Conservation (phyloP, 139 green algal genomes). For the Trebouxia sp. region DNA sequence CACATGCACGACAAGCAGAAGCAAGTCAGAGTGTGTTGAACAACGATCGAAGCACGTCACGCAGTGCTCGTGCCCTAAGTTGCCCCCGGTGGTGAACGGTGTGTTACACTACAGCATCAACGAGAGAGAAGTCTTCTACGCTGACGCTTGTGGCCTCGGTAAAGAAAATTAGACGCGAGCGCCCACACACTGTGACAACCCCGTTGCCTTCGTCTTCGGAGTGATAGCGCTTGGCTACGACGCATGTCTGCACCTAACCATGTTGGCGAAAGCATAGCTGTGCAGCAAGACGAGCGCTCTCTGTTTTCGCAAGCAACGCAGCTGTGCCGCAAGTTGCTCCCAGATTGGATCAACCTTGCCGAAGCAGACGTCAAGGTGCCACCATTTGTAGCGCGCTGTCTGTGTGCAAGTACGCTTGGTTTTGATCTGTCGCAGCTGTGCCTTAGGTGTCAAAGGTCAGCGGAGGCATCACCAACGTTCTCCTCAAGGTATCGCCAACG, state of each 20-base stretch:
- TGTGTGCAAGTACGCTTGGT: background rate
- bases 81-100: no score
- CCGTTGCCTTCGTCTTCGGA: no score
- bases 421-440: background rate
- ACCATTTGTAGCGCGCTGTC: background rate
- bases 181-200: no score
- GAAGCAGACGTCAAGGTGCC: constrained; percentile 33
- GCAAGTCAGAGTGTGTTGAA: no score
- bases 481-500: constrained; percentile 63
- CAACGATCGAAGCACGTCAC: no score
- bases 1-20: no score
- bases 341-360: constrained; percentile 36
- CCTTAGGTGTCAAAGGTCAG: constrained; percentile 69
- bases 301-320: constrained; percentile 20
- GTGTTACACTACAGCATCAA: no score
- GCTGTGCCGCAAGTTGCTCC: constrained; percentile 46
- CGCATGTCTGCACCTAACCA: background rate
- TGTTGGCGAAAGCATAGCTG: background rate
- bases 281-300: constrained; percentile 21
- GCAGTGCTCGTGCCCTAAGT: no score
- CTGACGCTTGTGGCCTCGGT: no score
- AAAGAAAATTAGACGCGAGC: no score
- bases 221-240: no score
- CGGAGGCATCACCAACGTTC: constrained; percentile 88
- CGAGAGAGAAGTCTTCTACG: no score